Conservation (phyloP, 805 yeast species). For the Kluyveromyces nonfermentans region DNA sequence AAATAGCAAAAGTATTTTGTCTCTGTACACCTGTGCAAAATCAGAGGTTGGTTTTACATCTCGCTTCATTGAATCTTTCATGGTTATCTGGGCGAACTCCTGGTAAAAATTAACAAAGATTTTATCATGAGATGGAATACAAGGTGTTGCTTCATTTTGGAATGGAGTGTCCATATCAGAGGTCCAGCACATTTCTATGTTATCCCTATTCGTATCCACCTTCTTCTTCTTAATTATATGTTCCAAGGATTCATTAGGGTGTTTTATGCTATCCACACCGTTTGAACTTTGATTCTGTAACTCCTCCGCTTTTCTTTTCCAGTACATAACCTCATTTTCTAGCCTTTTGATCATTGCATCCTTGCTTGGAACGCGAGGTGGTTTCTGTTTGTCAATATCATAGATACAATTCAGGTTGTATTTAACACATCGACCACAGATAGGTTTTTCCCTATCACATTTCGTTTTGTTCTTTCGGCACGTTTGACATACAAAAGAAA, state of each 20-base stretch:
- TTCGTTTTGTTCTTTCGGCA: constrained; percentile 28
- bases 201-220: neutral
- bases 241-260: neutral
- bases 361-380: constrained; percentile 26
- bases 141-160: neutral
- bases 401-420: constrained; percentile 23
- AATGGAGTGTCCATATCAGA: neutral
- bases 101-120: constrained; percentile 21
- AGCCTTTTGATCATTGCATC: constrained; percentile 25
- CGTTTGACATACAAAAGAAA: constrained; percentile 28
- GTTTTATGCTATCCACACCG: neutral
- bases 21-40: constrained; percentile 24
- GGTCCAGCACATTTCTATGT: neutral
- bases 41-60: constrained; percentile 28
- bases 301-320: constrained; percentile 21
- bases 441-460: constrained; percentile 27
- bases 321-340: constrained; percentile 25
- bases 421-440: constrained; percentile 24
- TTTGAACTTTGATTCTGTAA: neutral
- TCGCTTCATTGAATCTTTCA: constrained; percentile 24
- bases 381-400: constrained; percentile 24
- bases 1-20: constrained; percentile 21
- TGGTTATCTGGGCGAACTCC: constrained; percentile 22
- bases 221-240: neutral
- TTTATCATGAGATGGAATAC: constrained; percentile 8